These are phyloP conservation scores for Xylariaceae sp. DNA, from an alignment of 2,329 filamentous ascomycete species.

Conservation along the genomic window DNA sequence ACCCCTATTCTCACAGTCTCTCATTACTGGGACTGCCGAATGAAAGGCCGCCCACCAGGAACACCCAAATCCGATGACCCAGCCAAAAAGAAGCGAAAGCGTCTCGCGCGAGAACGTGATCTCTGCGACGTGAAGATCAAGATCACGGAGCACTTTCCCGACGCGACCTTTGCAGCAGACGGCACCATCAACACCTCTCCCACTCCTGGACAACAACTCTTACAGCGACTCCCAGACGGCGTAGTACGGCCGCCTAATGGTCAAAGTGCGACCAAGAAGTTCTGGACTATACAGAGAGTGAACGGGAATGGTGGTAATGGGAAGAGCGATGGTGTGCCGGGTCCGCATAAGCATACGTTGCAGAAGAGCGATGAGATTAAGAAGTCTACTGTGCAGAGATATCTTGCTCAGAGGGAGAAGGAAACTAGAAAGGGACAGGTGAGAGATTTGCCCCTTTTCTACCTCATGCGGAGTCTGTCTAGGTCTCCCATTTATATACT, in stretches of 20 bases:
- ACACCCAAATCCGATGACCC: slow-evolving; percentile 76
- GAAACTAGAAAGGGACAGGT: slow-evolving; percentile 57
- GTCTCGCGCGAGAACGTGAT: slow-evolving; percentile 67
- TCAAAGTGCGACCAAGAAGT: slow-evolving; percentile 43
- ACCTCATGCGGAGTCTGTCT: not conserved
- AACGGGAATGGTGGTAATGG: slow-evolving; percentile 72
- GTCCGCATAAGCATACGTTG: slow-evolving; percentile 69
- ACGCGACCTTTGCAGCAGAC: slow-evolving; percentile 37
- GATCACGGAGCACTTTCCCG: slow-evolving; percentile 72
- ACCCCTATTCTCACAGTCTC: slow-evolving; percentile 42
- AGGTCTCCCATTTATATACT: not conserved
- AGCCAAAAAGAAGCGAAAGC: slow-evolving; percentile 76
- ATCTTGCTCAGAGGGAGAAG: slow-evolving; percentile 58
- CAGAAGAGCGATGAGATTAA: slow-evolving; percentile 73
- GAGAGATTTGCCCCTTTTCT: slow-evolving; percentile 28
- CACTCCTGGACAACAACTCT: slow-evolving; percentile 21
- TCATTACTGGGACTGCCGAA: slow-evolving; percentile 78
- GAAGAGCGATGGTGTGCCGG: slow-evolving; percentile 62
- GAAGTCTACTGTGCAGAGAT: slow-evolving; percentile 70
- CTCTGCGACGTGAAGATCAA: slow-evolving; percentile 86
- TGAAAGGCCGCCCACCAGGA: slow-evolving; percentile 73
- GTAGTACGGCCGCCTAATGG: slow-evolving; percentile 36
- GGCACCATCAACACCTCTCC: slow-evolving; percentile 22
- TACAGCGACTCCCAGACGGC: slow-evolving; percentile 25
- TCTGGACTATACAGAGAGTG: slow-evolving; percentile 71